Base-by-base conservation (phyloP, 2,329 filamentous ascomycete genomes). In the Sporothrix humicola region DNA sequence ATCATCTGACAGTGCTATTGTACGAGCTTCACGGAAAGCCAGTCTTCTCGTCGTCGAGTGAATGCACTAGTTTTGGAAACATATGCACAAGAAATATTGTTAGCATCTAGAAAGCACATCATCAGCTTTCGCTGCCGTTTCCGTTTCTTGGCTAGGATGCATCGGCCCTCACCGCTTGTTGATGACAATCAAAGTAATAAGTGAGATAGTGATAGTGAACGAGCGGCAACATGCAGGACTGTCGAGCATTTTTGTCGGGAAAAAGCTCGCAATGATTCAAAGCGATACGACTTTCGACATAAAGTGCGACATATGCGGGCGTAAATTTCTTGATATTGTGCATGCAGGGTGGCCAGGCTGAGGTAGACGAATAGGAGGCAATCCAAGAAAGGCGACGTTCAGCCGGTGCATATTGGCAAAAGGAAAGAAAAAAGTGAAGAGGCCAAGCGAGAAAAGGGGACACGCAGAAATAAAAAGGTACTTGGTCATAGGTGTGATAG, bases 341-440 rank as follows among this genome's bases (percentile, higher is more conserved):
- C 56, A 59, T 17, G 13, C 56, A 59, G 4, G 31, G 10, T 3
- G 56, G 26, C 48, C 26, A 59, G 6, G 13, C 26, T 17, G 3
- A 12, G 8, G 56, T 37, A 1, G 37, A 65, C 59, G 37, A 23
- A 65, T 23, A 23, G n/a, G 17, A 46, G 37, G 37, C n/a, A 44
- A 12, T 20, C 37, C 9, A 9, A 46, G 59, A 63, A 10, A 6
- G n/a, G 7, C 9, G 8, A 20, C 37, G n/a, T 26, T 23, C 37
- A 48, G 42, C 61, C 61, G 42, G 61, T 65, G 61, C 61, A 66
- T 66, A 48, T 66, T 66, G 61, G 61, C 61, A 48, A 66, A 48
- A 66, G 31, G 31, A 37, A 37, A 37, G 31, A 37, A 37, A 37
- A 37, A 37, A 37, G 31, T 37, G 31, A 37, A 3, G 31, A 37